Conservation (phyloP, 2,329 filamentous ascomycete genomes). For the Aspergillus sp. region DNA sequence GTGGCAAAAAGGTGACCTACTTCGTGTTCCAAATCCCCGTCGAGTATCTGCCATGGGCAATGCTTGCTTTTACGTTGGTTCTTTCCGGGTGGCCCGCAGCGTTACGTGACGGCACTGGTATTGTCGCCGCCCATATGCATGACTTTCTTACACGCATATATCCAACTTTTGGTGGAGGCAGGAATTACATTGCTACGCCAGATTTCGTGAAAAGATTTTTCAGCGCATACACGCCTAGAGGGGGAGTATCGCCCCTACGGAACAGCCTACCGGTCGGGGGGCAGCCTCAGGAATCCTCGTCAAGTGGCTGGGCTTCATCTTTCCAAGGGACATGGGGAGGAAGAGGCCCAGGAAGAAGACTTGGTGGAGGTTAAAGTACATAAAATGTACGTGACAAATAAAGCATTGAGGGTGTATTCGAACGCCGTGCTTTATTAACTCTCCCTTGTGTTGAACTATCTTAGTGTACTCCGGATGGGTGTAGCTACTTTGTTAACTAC, state of each 20-base stretch:
- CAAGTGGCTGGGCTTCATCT: conserved; percentile 25
- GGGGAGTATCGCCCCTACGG: conserved; percentile 56
- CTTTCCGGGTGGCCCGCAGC: conserved; percentile 56
- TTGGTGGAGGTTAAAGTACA: conserved; percentile 30
- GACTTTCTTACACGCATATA: conserved; percentile 86
- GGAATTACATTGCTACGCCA: conserved; percentile 72
- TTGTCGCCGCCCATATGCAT: conserved; percentile 82
- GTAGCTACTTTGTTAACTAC: no score
- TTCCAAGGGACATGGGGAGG: conserved; percentile 32
- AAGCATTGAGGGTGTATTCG: no score
- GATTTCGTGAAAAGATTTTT: conserved; percentile 65
- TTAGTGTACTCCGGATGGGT: no score
- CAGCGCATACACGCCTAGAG: conserved; percentile 40
- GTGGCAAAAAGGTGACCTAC: conserved; percentile 69
- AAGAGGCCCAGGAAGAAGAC: conserved; percentile 37
- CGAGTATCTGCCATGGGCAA: conserved; percentile 73
- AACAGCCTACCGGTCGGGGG: conserved; percentile 50
- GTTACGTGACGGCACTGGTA: conserved; percentile 66
- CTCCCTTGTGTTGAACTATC: no score
- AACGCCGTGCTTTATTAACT: no score
- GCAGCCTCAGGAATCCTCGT: conserved; percentile 10
- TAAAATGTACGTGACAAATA: background rate
- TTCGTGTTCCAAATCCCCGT: conserved; percentile 80
- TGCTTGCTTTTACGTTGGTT: conserved; percentile 71
- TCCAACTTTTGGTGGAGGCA: conserved; percentile 81